Base-by-base conservation (phyloP, 1,284 basidiomycete genomes). In the Ceratobasidium sp. region DNA sequence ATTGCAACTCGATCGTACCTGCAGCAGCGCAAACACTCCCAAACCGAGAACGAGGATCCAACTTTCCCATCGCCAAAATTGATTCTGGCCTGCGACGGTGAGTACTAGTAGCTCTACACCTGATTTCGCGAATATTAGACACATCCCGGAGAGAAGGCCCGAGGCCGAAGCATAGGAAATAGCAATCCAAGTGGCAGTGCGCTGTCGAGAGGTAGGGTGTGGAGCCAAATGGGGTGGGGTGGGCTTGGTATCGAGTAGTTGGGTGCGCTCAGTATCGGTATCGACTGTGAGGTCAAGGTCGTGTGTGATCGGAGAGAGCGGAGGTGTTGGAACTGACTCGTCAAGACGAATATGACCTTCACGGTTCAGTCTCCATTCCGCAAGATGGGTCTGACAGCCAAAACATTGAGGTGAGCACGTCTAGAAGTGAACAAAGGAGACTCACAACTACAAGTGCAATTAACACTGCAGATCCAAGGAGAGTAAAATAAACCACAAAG, bases 61-160 rank as follows among this genome's bases (percentile, higher is more conserved):
- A 1, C 91, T 86, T 83, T 95, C 88, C 91, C 92, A 94, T 64
- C 89, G 85, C 85, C 89, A 91, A 80, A 98, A 98, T 81, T 99
- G 96, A 80, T 97, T 98, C 56, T 91, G 83, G 2, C 93, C 93
- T 7, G 87, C 84, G 45, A 97, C 81, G 0, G 95, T 96, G 33
- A 96, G 84, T 76, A 98, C 85, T 9, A 98, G 86, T 9, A 99
- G 86, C 83, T 98, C 96, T 11, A 98, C 93, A 1, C 95, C 96
- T 67, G 94, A 95, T 85, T 99, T 99, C 44, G 97, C 96, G 76
- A 98, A 93, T 6, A 99, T 86, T 50, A 99, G 85, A 80, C 96
- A 98, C 87, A 98, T 93, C 33, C 96, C 97, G 0, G 93, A 95
- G 19, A 98, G 86, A n/a, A 95, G 96, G 0, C 96, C 97, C 1